Base-by-base conservation (phyloP, 2,329 filamentous ascomycete genomes). In the Pestalotiopsis sp. region DNA sequence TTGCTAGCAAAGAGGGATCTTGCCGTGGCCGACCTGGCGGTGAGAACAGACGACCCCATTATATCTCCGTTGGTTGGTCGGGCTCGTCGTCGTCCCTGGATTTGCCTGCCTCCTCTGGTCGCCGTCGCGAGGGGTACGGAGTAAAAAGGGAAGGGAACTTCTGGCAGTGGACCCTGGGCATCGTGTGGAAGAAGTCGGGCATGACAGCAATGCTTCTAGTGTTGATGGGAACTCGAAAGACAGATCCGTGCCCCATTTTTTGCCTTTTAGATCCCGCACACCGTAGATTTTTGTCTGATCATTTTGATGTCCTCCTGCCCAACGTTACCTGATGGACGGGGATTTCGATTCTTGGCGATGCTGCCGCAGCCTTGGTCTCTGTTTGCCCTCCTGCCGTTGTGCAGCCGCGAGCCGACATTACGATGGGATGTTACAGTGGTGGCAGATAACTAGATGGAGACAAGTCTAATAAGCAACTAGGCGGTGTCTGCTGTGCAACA, bases 401-500 rank as follows among this genome's bases (percentile, higher is more conserved):
- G 45, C 45, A 17, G 45, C 20, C 45, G 45, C 17, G 45, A n/a
- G 45, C 45, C 45, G 45, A n/a, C 13, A 45, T n/a, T 27, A 23
- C 14, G 57, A n/a, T 27, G n/a, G 20, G 20, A 27, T 27, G 14
- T 17, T 14, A n/a, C 57, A 36, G 57, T 27, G 11, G 20, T 59
- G 57, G 14, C 17, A 12, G 57, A 27, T 27, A 36, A 14, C 25
- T 59, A 59, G 27, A 13, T 59, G 27, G 57, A n/a, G n/a, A 12
- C 57, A n/a, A 27, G 27, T 52, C 20, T 11, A 17, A 27, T 31
- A 59, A 59, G 27, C 23, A 27, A 25, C 57, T 31, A 11, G 57
- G 57, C 57, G 27, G 57, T 59, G 57, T 59, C 25, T 25, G 57
- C 20, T 59, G 57, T 59, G 57, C 57, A 23, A 59, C 57, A 59